Evolutionary conservation across 768 basidiomycete genomes (phyloP), one percentile per base, ranked within the genome.

Genomic region (Trametes cingulata): DNA sequence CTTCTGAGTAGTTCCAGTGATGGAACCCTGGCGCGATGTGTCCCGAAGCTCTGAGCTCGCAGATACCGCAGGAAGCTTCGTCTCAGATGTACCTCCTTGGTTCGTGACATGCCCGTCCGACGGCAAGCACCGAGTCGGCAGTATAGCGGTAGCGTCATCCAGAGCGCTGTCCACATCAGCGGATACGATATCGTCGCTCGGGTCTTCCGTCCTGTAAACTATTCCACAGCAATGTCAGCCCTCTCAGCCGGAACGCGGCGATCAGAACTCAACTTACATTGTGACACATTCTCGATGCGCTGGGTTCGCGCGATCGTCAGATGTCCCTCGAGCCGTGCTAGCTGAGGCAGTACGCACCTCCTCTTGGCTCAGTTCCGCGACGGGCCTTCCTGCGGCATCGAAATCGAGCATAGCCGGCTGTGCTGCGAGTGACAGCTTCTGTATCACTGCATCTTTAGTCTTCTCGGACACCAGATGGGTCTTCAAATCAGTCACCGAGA

Each of bases 191-290:
- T 58, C 62, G 33, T 71, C 71, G 52, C 67, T 71, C 4, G 56
- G 61, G 1, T 68, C 68, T 33, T 68, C 67, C 1, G 68, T 70
- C 15, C 47, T 61, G 60, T 72, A 72, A 25, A 70, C 71, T 72
- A 62, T 14, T 4, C 22, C 24, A 15, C 37, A 3, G 9, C 13
- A 12, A 51, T 12, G 27, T 17, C 15, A 29, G 0, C 12, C n/a
- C 24, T 9, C 10, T 43, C 4, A 3, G 22, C 48, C 9, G 33
- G n/a, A 15, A 20, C 8, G n/a, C 15, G 3, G 8, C 29, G 3
- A 45, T 43, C 15, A 15, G 1, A 9, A 22, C 24, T 43, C 10
- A 45, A 43, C 67, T 24, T 53, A 71, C 70, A 59, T 46, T 71
- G 64, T 2, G 64, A 63, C 6, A 71, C 64, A 36, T 63, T 67